Base-by-base conservation (phyloP, 768 basidiomycete species). In the Calocera viscosa region DNA sequence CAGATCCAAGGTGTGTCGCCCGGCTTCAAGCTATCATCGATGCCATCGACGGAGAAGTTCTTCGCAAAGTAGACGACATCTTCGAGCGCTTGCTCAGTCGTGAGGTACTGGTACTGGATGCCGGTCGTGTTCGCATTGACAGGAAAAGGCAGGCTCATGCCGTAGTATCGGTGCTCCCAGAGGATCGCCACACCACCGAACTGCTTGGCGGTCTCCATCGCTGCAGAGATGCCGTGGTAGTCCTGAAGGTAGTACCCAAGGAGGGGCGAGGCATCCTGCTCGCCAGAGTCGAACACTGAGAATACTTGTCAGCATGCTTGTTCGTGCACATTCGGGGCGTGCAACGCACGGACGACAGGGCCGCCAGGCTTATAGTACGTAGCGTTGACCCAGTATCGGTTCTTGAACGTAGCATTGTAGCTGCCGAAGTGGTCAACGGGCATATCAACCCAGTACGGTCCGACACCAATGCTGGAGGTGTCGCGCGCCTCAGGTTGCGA, bases 161-260 rank as follows among this genome's bases (percentile, higher is more conserved):
- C 82, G 69, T 82, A 82, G 68, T 74, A 82, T 3, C 82, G 75
- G 69, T 82, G 82, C 67, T 82, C 82, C 82, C 81, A 82, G 3
- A 82, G 71, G 35, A 82, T 78, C 0, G 81, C 81, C 10, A 82
- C 49, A 1, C 82, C 82, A 2, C 77, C 76, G 70, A 80, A 81
- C 49, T 80, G 73, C 68, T 80, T 79, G 2, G 81, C 81, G 7
- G 81, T 72, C 7, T 76, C 78, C 80, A 82, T 82, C 0, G 77
- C 77, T 0, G 80, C 79, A 0, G 81, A 82, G 16, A 81, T 74
- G 11, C 82, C 82, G 70, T 82, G 81, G 66, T 77, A 80, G 71
- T 82, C 80, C 80, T 80, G 79, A n/a, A 82, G 73, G 68, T 82
- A 82, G 70, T 81, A 82, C 1, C 80, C 79, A 5, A 82, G 70